phyloP scores from a whole-genome alignment of 1,284 basidiomycete genomes.

The Mycena citricolor region DNA sequence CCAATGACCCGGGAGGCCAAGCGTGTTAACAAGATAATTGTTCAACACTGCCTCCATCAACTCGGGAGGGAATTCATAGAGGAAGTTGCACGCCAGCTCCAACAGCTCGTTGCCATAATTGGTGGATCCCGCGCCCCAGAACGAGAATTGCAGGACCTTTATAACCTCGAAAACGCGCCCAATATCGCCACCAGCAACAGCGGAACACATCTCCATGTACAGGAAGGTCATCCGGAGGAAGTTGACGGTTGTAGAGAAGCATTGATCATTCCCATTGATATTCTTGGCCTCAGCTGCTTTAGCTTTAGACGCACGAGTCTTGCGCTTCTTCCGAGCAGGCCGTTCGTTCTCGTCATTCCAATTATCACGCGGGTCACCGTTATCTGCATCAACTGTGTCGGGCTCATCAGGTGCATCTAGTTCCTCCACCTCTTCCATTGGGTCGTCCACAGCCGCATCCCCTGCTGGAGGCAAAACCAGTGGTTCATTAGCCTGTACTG shows the following conservation, averaged over 20 bases:
- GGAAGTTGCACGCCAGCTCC: slow-evolving; percentile 32
- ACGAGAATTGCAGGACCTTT: slow-evolving; percentile 31
- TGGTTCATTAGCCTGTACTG: background rate
- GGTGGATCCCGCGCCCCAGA: slow-evolving; percentile 28
- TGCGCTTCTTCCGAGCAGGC: no score
- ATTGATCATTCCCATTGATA: slow-evolving; percentile 1
- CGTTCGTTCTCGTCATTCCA: no score
- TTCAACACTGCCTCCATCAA: slow-evolving; percentile 24
- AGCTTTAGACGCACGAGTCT: no score
- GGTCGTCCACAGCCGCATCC: no score
- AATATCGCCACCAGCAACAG: slow-evolving; percentile 30
- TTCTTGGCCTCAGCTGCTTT: slow-evolving; percentile 1
- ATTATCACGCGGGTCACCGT: no score
- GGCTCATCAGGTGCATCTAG: no score
- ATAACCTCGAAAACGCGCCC: slow-evolving; percentile 31
- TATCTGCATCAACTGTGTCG: no score
- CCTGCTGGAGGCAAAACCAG: no score
- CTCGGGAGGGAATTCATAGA: slow-evolving; percentile 28
- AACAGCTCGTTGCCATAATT: slow-evolving; percentile 33
- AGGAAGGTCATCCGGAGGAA: slow-evolving; percentile 27
- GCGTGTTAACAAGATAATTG: slow-evolving; percentile 28
- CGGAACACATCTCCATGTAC: slow-evolving; percentile 27
- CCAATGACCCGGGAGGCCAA: slow-evolving; percentile 20
- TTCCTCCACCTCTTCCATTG: no score
- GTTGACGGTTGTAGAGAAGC: background rate